Evolutionary conservation across 2,329 filamentous ascomycete genomes (phyloP), one percentile per base, ranked within the genome.

Genomic region (Arachnomyces sp.): DNA sequence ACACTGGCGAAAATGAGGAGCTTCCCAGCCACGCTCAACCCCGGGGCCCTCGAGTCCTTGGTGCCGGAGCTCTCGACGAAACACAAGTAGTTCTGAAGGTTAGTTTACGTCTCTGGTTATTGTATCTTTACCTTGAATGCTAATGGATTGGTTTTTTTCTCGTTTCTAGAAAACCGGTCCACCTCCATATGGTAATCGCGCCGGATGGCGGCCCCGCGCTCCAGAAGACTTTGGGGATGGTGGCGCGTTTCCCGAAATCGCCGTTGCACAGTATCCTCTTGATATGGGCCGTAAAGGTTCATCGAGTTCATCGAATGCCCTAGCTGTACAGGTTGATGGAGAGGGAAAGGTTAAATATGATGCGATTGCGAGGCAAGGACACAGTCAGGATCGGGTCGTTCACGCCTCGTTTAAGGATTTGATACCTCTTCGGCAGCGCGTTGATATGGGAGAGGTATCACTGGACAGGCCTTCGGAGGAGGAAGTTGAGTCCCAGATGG

Each of bases 281-380:
- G 86, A 94, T 44, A 95, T 96, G 87, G 90, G 90, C 43, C 80
- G 82, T 54, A 93, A 94, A 65, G 69, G 69, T 43, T 55, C 65
- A 2, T 69, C 78, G 7, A 74, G 71, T 25, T 78, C 74, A 34
- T 92, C 82, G 50, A 96, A 95, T 66, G 89, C 92, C 40, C 75
- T 98, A 35, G 83, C 88, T n/a, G 75, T 96, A 25, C 86, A 94
- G 60, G 88, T 96, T 28, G 88, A 96, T 58, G 79, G 75, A 0
- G 84, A 94, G 50, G 92, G 92, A 33, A 94, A 93, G 59, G 85
- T 95, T 47, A 93, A 95, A 65, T 98, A 95, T 68, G 88, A 95
- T 61, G 88, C 89, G 39, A 94, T 98, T 56, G 90, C 90, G 38
- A 77, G 83, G 54, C 84, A 90, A 57, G 92, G 92, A 11, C 92